phyloP scores from a whole-genome alignment of 495 filamentous ascomycete species.

The Tuber borchii region DNA sequence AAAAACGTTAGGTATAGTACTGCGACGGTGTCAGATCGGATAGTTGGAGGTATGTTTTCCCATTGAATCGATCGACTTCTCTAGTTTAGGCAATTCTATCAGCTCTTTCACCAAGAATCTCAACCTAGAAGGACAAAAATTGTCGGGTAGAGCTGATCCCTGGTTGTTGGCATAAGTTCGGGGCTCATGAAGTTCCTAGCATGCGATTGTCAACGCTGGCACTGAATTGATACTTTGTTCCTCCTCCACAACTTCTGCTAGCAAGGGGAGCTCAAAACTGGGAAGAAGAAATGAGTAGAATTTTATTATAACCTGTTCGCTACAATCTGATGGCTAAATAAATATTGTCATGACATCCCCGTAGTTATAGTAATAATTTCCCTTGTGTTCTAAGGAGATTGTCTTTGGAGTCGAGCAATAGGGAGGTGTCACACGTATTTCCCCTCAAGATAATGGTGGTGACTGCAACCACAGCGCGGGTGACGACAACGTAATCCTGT shows the following conservation, averaged over 20 bases:
- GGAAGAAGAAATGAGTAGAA: neutral
- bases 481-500: neutral
- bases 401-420: neutral
- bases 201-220: neutral
- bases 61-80: neutral
- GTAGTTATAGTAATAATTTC: neutral
- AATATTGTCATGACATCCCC: neutral
- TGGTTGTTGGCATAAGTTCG: neutral
- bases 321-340: neutral
- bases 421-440: neutral
- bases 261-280: neutral
- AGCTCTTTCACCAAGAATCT: neutral
- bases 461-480: too few species aligned
- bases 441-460: neutral
- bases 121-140: neutral
- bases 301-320: neutral
- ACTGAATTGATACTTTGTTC: neutral
- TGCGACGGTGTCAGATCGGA: neutral
- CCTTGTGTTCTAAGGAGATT: neutral
- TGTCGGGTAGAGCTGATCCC: neutral
- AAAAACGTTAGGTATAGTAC: too few species aligned
- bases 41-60: neutral
- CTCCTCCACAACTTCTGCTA: neutral
- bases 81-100: neutral
- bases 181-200: neutral